These are phyloP conservation scores for Neurospora intermedia DNA, from an alignment of 495 filamentous ascomycete species.

Conservation along the genomic window DNA sequence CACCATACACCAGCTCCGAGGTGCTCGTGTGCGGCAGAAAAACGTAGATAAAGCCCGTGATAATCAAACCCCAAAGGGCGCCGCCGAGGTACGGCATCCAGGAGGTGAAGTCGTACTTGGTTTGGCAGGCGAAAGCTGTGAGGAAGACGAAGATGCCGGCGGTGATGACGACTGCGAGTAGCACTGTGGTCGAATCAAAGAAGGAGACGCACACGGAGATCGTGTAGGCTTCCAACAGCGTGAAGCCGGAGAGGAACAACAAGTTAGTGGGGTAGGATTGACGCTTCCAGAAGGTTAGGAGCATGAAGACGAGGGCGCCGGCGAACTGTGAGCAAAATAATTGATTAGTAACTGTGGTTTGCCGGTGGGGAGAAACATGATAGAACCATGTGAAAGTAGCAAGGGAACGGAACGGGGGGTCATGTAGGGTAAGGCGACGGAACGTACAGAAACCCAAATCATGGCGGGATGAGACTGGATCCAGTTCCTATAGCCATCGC, in stretches of 20 bases:
- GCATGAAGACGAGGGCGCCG: conserved; percentile 69
- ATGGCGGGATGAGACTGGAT: conserved; percentile 76
- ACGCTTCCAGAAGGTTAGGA: conserved; percentile 94
- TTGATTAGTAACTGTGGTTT: conserved; percentile 1
- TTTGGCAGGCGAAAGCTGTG: conserved; percentile 92
- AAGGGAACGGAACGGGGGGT: not conserved
- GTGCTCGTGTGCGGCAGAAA: conserved; percentile 76
- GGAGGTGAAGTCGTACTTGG: conserved; percentile 93
- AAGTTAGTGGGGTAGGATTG: conserved; percentile 95
- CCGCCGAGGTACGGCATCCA: conserved; percentile 97
- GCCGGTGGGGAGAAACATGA: not conserved
- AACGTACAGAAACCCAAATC: conserved; percentile 63
- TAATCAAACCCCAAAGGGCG: conserved; percentile 73
- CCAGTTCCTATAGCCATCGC: conserved; percentile 67
- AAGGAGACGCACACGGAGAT: conserved; percentile 86
- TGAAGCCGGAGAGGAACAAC: conserved; percentile 86
- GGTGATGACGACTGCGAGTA: conserved; percentile 85
- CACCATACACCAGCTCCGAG: conserved; percentile 74
- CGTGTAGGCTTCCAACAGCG: conserved; percentile 83
- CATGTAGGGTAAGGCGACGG: not conserved
- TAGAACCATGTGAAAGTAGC: no score
- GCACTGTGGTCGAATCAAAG: conserved; percentile 46
- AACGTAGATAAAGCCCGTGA: conserved; percentile 81
- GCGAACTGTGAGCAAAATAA: conserved; percentile 37
- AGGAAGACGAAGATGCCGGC: conserved; percentile 87